Evolutionary conservation across 768 basidiomycete species (phyloP), one percentile per base, ranked within the genome.

Genomic region (Pleurotus platypus): DNA sequence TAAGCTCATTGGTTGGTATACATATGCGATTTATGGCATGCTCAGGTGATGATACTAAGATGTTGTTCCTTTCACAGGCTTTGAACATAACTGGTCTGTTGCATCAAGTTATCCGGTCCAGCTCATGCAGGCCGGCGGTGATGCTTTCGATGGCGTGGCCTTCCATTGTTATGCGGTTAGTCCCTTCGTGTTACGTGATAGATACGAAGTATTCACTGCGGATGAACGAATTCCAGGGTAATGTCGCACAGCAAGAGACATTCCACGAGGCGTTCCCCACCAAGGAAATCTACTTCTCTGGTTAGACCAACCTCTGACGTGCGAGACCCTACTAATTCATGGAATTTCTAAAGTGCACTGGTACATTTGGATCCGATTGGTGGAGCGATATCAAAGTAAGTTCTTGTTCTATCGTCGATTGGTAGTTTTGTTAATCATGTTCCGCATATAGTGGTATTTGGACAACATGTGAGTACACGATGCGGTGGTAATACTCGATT

Each of bases 361-460:
- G 89, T 5, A 82, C 78, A 0, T 68, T 80, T 55, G 85, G 86
- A 12, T 79, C 80, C 7, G 86, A 90, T 64, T 91, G 88, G 89
- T 92, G 89, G 89, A 73, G 72, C 48, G 87, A 90, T 62, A 84
- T 90, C 69, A 90, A 90, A 78, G 87, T 84, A 69, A 42, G 60
- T 46, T 50, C 11, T 57, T 48, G 16, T 35, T 35, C 8, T 11
- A 35, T 35, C 30, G 9, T 35, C 30, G 30, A 35, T 35, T 35
- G 30, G 11, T 35, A 11, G 30, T 35, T 35, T 35, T 35, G 7
- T 11, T 35, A 11, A 35, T 11, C 11, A 9, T 35, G 11, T 35
- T 35, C 30, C 30, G 30, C 18, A 11, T 54, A 40, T 56, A 85
- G 84, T 88, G 86, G 86, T 83, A 86, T 59, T 82, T 86, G 78